Evolutionary conservation across 768 basidiomycete genomes (phyloP), one percentile per base, ranked within the genome.

Genomic region (Termitomyces sp.): DNA sequence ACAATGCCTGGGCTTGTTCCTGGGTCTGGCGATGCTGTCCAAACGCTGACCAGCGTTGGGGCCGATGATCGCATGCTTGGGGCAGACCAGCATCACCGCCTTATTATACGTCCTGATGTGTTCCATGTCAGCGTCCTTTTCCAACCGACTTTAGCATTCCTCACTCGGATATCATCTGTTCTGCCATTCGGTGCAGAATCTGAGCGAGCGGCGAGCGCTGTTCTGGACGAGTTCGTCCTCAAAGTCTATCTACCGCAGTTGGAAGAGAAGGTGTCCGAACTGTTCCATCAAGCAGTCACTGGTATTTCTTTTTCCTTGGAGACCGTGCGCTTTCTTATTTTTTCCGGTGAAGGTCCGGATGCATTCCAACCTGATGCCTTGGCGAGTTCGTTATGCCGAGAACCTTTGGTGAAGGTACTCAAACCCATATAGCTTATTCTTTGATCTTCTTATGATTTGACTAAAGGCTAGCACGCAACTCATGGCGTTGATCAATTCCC

Each of bases 121-220:
- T 98, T 98, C 75, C 93, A 96, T 72, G 92, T 98, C 55, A 90
- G 86, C 51, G 84, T 93, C 16, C 78, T 99, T n/a, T 98, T 98
- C 70, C 91, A 92, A 61, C 96, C 97, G 0, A 96, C 94, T 13
- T 75, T 97, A 22, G 77, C 87, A 1, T 98, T 95, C 70, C 77
- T 98, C 57, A 81, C 87, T 54, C 81, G 87, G 6, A 80, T 93
- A 24, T 76, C 84, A 43, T 82, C 84, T 26, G 75, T 88, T 28
- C 74, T 97, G 30, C 93, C 94, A 2, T 80, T 83, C 48, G 91
- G 87, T 4, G 64, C 82, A 32, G 89, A 91, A 60, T 79, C 80
- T 32, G 80, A 82, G 22, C 77, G 81, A 52, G 80, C 85, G 2
- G 86, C 90, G 28, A 87, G 84, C 45, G 77, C 82, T 20, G 83